Conservation (phyloP, 495 filamentous ascomycete genomes). For the Antarctomyces pellizariae region DNA sequence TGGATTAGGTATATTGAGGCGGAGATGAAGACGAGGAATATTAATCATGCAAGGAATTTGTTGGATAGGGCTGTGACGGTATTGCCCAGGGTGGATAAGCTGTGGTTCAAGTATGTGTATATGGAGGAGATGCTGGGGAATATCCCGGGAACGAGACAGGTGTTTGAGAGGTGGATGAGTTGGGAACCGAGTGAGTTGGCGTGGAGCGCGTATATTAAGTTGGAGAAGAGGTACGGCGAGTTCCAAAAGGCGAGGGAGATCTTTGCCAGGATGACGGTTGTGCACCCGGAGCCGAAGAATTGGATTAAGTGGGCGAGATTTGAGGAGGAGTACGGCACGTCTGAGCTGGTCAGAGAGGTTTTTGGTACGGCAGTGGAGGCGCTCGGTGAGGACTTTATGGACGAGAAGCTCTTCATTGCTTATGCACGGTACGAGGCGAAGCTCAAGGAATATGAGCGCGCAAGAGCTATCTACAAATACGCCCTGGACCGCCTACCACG, state of each 20-base stretch:
- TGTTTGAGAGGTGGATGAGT: slow-evolving; percentile 95
- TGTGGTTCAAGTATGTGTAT: slow-evolving; percentile 98
- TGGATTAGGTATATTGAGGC: slow-evolving; percentile 81
- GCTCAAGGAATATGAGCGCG: slow-evolving; percentile 82
- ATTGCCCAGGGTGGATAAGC: slow-evolving; percentile 71
- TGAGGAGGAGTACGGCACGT: slow-evolving; percentile 84
- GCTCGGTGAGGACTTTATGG: slow-evolving; percentile 86
- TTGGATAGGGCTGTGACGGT: slow-evolving; percentile 88
- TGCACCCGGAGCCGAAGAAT: slow-evolving; percentile 85
- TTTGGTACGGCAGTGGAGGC: slow-evolving; percentile 77
- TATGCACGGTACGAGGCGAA: slow-evolving; percentile 87
- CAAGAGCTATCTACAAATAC: slow-evolving; percentile 92
- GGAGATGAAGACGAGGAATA: slow-evolving; percentile 90
- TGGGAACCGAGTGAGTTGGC: slow-evolving; percentile 95
- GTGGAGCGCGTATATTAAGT: slow-evolving; percentile 87
- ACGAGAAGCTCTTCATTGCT: slow-evolving; percentile 81
- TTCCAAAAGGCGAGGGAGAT: slow-evolving; percentile 65
- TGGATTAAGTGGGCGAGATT: slow-evolving; percentile 99
- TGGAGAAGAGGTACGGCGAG: slow-evolving; percentile 88
- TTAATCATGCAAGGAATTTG: slow-evolving; percentile 90
- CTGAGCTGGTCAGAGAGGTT: slow-evolving; percentile 77
- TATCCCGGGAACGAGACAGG: slow-evolving; percentile 73
- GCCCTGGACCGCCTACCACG: slow-evolving; percentile 79
- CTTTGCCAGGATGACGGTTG: slow-evolving; percentile 74
- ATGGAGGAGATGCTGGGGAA: slow-evolving; percentile 96